Evolutionary conservation across 306 rosid genomes (phyloP).

Genomic region (Fragaria ananassa): DNA sequence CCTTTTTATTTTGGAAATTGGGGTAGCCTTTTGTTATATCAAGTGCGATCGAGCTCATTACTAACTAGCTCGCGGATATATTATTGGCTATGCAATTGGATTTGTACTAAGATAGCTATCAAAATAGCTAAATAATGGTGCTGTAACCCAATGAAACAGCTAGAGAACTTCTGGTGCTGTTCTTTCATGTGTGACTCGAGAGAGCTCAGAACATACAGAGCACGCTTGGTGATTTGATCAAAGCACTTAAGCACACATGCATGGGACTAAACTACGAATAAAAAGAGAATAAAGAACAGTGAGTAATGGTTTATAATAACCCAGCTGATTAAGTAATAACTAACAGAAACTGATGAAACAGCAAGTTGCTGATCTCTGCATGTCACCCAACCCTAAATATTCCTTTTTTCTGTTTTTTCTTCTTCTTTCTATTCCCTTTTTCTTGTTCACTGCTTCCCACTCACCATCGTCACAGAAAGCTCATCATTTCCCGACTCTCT

Average conservation of each 20-base stretch:
- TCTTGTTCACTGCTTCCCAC: conserved; percentile 47
- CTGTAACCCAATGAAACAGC: conserved; percentile 6
- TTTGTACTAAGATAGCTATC: background rate
- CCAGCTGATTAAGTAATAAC: background rate
- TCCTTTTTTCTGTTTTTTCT: conserved; percentile 22
- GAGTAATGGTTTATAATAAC: background rate
- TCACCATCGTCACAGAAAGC: conserved; percentile 49
- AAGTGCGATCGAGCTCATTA: background rate
- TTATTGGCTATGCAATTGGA: background rate
- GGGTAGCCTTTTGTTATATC: no score
- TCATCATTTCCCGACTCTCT: conserved; percentile 48
- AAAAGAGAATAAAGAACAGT: conserved; percentile 9
- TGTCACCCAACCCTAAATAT: conserved; percentile 71
- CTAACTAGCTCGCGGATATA: background rate
- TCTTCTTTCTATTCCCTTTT: conserved; percentile 18
- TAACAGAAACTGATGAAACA: conserved; percentile 9
- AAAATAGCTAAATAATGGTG: background rate
- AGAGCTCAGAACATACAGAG: conserved; percentile 25
- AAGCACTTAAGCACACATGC: conserved; percentile 26
- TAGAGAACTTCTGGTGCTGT: conserved; percentile 8
- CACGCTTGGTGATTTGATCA: conserved; percentile 58
- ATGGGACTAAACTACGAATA: conserved; percentile 31
- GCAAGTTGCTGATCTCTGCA: conserved; percentile 20
- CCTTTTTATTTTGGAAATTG: no score
- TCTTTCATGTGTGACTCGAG: conserved; percentile 13